Conservation (phyloP, 371 early-diverging fungal species). For the Circinella umbellata region DNA sequence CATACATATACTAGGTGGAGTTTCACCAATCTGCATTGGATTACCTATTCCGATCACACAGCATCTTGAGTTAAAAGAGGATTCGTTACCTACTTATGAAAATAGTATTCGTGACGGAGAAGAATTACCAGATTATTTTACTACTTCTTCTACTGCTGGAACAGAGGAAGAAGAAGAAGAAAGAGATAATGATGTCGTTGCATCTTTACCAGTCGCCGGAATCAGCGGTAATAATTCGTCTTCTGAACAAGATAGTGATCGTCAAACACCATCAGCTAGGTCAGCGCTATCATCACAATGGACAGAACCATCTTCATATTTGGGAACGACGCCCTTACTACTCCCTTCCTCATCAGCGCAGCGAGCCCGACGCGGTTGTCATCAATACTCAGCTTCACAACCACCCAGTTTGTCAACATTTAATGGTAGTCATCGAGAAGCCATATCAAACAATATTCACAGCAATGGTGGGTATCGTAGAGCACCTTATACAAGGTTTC, state of each 20-base stretch:
- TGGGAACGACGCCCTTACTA: neutral
- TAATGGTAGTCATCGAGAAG: neutral
- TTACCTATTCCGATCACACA: constrained; percentile 32
- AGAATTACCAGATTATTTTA: constrained; percentile 31
- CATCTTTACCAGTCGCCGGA: neutral
- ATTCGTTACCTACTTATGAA: constrained; percentile 31
- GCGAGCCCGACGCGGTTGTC: neutral
- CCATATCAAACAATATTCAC: too few species aligned
- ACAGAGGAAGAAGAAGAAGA: constrained; percentile 1
- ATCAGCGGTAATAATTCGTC: too few species aligned
- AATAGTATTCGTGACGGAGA: constrained; percentile 31
- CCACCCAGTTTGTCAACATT: constrained; percentile 3
- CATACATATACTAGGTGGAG: neutral
- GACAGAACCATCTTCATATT: neutral
- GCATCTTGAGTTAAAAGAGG: neutral
- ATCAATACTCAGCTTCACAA: neutral
- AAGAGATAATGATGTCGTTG: too few species aligned
- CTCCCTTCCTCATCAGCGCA: neutral
- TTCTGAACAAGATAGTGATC: neutral
- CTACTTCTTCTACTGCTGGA: constrained; percentile 9
- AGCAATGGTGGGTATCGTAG: too few species aligned
- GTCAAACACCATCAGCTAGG: too few species aligned
- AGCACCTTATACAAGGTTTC: too few species aligned
- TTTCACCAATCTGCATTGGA: constrained; percentile 33
- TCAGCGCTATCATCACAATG: too few species aligned